A percentile compares a stretch with the other conserved stretches of the same genome.
These are phyloP conservation scores for Collybia nuda DNA, from an alignment of 768 basidiomycete genomes.

Conservation along the genomic window DNA sequence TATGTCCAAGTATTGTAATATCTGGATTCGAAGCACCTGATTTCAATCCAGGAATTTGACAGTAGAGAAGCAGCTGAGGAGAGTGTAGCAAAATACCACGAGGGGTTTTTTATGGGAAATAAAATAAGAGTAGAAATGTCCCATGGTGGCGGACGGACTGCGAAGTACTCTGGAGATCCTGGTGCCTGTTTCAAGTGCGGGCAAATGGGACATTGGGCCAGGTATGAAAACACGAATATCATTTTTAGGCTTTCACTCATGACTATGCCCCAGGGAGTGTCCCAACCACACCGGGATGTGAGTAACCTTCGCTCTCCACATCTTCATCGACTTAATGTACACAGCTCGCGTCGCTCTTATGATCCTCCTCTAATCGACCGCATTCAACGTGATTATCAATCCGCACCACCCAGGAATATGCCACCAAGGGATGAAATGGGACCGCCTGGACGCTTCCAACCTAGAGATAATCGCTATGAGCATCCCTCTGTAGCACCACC, in stretches of 20 bases:
- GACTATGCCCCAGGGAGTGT: conserved; percentile 57
- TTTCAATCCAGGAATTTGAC: conserved; percentile 70
- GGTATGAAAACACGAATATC: conserved; percentile 42
- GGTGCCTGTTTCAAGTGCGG: conserved; percentile 90
- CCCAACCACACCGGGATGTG: conserved; percentile 57
- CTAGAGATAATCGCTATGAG: conserved; percentile 63
- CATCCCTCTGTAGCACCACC: conserved; percentile 38
- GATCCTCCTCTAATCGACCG: conserved; percentile 60
- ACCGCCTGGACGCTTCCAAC: conserved; percentile 37
- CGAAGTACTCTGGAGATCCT: conserved; percentile 82
- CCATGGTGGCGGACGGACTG: conserved; percentile 78
- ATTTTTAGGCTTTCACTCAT: neutral
- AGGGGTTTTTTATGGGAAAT: conserved; percentile 90
- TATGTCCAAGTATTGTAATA: conserved; percentile 37
- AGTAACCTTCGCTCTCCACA: conserved; percentile 24
- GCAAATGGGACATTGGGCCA: conserved; percentile 86
- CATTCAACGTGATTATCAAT: conserved; percentile 56
- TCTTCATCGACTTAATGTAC: too few relatives aligned
- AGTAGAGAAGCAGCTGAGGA: conserved; percentile 79
- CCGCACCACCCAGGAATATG: conserved; percentile 35
- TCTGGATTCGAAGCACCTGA: conserved; percentile 2
- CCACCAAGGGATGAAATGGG: conserved; percentile 57
- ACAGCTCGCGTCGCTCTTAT: conserved; percentile 37
- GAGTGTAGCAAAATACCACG: conserved; percentile 85
- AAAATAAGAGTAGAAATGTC: conserved; percentile 88